Evolutionary conservation across 2,329 filamentous ascomycete genomes (phyloP).

Genomic region (Laburnicola sp.): DNA sequence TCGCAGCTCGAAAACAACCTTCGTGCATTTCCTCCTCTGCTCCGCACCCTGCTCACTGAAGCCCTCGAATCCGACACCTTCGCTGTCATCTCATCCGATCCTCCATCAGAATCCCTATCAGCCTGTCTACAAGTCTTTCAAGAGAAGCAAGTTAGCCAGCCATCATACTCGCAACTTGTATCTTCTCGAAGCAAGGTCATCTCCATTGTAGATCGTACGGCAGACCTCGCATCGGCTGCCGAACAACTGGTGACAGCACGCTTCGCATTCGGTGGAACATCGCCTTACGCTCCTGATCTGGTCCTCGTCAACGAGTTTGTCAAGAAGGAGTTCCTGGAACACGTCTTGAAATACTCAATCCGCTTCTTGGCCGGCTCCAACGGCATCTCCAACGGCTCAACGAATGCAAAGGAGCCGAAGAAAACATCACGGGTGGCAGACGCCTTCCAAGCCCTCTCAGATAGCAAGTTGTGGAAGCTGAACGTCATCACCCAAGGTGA

Average conservation of each 20-base stretch:
- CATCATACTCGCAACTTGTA: conserved; percentile 36
- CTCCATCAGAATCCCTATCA: conserved; percentile 27
- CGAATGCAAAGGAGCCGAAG: neutral
- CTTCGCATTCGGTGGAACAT: conserved; percentile 59
- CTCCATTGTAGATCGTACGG: conserved; percentile 64
- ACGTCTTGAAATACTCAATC: conserved; percentile 48
- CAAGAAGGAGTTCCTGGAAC: conserved; percentile 59
- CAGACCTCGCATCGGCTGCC: conserved; percentile 58
- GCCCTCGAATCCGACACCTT: conserved; percentile 56
- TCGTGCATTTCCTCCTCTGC: conserved; percentile 39
- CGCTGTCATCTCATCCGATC: conserved; percentile 45
- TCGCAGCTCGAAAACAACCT: conserved; percentile 48
- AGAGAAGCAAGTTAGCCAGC: conserved; percentile 17
- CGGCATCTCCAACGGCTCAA: neutral
- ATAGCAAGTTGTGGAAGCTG: conserved; percentile 24
- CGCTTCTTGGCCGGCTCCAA: conserved; percentile 27
- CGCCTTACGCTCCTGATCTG: conserved; percentile 64
- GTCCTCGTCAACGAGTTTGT: conserved; percentile 67
- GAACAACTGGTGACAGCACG: conserved; percentile 57
- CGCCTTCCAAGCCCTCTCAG: conserved; percentile 14
- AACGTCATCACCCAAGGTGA: conserved; percentile 31
- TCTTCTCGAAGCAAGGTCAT: conserved; percentile 48
- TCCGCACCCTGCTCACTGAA: conserved; percentile 45
- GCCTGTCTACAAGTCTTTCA: conserved; percentile 41
- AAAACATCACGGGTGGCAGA: conserved; percentile 1